Conservation (phyloP, 1,284 basidiomycete species). For the Cystobasidium slooffiae region DNA sequence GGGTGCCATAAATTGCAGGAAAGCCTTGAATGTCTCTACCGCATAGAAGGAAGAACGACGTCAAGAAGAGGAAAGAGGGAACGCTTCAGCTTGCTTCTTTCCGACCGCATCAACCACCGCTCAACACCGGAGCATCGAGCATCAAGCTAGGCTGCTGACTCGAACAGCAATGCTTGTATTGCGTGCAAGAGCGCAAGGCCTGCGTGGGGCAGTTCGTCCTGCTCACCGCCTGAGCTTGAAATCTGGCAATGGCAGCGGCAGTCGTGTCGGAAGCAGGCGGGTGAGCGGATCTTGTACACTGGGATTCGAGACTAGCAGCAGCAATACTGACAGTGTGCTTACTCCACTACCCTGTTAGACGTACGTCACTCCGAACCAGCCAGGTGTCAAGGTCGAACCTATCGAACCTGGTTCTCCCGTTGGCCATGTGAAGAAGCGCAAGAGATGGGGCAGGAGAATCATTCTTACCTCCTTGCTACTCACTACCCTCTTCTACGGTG, state of each 20-base stretch:
- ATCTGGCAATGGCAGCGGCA: conserved; percentile 3
- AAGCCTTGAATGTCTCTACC: no score
- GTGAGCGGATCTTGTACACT: neutral
- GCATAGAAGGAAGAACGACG: neutral
- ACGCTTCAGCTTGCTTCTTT: conserved; percentile 9
- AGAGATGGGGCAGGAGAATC: conserved; percentile 51
- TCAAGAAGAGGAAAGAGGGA: neutral
- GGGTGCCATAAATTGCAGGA: no score
- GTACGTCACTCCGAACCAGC: conserved; percentile 20
- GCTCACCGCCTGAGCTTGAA: conserved; percentile 8
- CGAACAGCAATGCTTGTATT: conserved; percentile 21
- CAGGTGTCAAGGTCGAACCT: conserved; percentile 14
- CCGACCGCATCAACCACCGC: neutral
- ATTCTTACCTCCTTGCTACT: conserved; percentile 58
- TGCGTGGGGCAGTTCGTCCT: conserved; percentile 5
- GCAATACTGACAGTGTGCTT: neutral
- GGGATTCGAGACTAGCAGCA: neutral
- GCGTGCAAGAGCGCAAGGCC: conserved; percentile 22
- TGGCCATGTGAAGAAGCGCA: conserved; percentile 28
- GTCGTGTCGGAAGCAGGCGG: conserved; percentile 27
- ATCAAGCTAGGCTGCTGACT: conserved; percentile 3
- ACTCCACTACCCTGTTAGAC: neutral
- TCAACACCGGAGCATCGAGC: neutral
- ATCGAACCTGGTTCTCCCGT: conserved; percentile 35
- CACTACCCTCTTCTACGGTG: conserved; percentile 68